These are phyloP conservation scores for Alternaria sp. DNA, from an alignment of 2,329 filamentous ascomycete species.

Conservation along the genomic window DNA sequence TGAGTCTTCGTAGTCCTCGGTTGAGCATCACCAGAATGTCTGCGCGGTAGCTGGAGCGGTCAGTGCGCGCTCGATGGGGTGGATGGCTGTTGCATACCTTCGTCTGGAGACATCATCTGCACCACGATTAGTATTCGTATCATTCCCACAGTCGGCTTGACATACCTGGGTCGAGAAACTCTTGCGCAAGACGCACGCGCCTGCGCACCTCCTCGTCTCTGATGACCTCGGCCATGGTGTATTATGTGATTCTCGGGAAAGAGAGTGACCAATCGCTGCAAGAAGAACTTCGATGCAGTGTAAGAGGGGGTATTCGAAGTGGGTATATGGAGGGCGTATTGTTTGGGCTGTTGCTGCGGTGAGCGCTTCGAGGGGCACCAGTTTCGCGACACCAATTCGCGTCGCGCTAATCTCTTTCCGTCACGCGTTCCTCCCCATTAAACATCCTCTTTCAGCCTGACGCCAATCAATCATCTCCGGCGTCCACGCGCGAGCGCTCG, in stretches of 20 bases:
- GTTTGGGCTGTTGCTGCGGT: slow-evolving; percentile 15
- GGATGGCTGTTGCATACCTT: slow-evolving; percentile 50
- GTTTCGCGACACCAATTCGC: slow-evolving; percentile 26
- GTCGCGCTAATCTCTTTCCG: slow-evolving; percentile 21
- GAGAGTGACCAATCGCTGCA: not conserved
- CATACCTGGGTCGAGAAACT: slow-evolving; percentile 93
- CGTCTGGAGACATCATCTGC: slow-evolving; percentile 64
- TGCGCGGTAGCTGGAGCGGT: slow-evolving; percentile 76
- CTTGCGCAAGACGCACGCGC: slow-evolving; percentile 84
- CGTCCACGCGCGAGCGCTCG: not conserved
- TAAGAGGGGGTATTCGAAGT: not conserved
- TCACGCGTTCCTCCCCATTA: slow-evolving; percentile 27
- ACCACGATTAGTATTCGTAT: slow-evolving; percentile 28
- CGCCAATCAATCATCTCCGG: not conserved
- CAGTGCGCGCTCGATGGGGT: slow-evolving; percentile 21
- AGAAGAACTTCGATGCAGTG: not conserved
- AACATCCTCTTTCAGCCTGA: slow-evolving; percentile 26
- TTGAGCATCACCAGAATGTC: slow-evolving; percentile 83
- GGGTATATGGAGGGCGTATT: slow-evolving; percentile 19
- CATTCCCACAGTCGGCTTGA: slow-evolving; percentile 6
- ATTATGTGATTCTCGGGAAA: not conserved
- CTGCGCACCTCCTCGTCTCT: slow-evolving; percentile 84
- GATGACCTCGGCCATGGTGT: slow-evolving; percentile 51
- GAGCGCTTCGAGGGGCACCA: slow-evolving; percentile 22
- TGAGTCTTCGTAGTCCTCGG: slow-evolving; percentile 64